Evolutionary conservation across 129 eudicot genomes (phyloP).

Genomic region (Deinandra increscens): DNA sequence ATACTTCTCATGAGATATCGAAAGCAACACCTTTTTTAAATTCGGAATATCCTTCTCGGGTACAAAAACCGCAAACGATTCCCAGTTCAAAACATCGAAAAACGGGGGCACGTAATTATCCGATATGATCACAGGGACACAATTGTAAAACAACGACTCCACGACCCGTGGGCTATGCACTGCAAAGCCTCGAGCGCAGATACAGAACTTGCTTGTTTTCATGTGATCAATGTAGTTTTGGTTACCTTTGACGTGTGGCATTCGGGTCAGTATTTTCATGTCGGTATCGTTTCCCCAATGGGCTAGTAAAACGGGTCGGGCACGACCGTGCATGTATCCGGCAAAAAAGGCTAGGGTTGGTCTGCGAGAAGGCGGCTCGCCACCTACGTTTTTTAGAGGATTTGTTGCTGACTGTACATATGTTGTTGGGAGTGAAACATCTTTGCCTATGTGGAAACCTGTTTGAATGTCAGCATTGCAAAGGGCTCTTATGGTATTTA

Average conservation of each 20-base stretch:
- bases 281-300: constrained; percentile 72
- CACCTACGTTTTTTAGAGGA: constrained; percentile 51
- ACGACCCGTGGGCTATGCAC: constrained; percentile 69
- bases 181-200: constrained; percentile 68
- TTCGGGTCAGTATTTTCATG: constrained; percentile 44
- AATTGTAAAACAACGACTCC: constrained; percentile 62
- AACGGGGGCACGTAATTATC: constrained; percentile 73
- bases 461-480: constrained; percentile 52
- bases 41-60: constrained; percentile 61
- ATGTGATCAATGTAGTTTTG: constrained; percentile 63
- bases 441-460: constrained; percentile 54
- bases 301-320: constrained; percentile 47
- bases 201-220: constrained; percentile 75
- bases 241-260: constrained; percentile 65
- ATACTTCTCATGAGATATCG: constrained; percentile 53
- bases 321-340: constrained; percentile 67
- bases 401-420: constrained; percentile 43
- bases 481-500: constrained; percentile 54
- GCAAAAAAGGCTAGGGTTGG: constrained; percentile 59
- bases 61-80: constrained; percentile 58
- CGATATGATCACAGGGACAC: constrained; percentile 66
- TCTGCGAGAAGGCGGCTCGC: constrained; percentile 43
- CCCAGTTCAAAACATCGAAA: constrained; percentile 70
- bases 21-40: constrained; percentile 50
- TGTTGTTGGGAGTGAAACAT: constrained; percentile 63